Evolutionary conservation across 805 yeast genomes (phyloP), one percentile per base, ranked within the genome.

Genomic region (Lachancea meyersii): DNA sequence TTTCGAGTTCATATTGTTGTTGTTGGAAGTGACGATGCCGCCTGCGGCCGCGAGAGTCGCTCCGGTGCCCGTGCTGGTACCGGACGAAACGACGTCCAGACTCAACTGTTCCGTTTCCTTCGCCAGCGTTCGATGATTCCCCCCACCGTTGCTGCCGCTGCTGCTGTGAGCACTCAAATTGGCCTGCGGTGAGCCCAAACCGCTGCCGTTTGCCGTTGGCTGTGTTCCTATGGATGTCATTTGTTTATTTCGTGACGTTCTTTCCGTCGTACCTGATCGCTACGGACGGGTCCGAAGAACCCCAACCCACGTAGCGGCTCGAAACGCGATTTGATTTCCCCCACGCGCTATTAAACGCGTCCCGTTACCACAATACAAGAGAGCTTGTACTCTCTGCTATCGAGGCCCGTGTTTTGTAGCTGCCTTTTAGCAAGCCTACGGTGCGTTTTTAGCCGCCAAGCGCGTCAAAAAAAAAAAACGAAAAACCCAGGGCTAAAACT

Each of bases 1-100:
- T 35, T 60, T 65, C 7, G 70, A 57, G 49, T 63, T 68, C 70
- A 62, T 66, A 46, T 60, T 59, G 47, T 60, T 59, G 55, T 61
- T 58, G 52, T 52, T 59, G n/a, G 47, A 33, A 2, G 48, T 44
- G 26, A 42, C 38, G 36, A 42, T 37, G 5, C 48, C 44, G n/a
- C n/a, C n/a, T n/a, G n/a, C n/a, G n/a, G n/a, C n/a, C n/a, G n/a
- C n/a, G n/a, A n/a, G n/a, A n/a, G n/a, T n/a, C n/a, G n/a, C n/a
- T n/a, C n/a, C 35, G 22, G 33, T 3, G 10, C 14, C 31, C 19
- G 32, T 11, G 38, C 27, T 22, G 10, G 11, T 10, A 22, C 19
- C n/a, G n/a, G 38, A 18, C 19, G 31, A 28, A 28, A 9, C 13
- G 31, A 28, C 7, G 14, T 9, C 13, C 31, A 11, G 11, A 28